Evolutionary conservation across 192 early-diverging fungal species (phyloP).

Genomic region (Backusella morwellensis): DNA sequence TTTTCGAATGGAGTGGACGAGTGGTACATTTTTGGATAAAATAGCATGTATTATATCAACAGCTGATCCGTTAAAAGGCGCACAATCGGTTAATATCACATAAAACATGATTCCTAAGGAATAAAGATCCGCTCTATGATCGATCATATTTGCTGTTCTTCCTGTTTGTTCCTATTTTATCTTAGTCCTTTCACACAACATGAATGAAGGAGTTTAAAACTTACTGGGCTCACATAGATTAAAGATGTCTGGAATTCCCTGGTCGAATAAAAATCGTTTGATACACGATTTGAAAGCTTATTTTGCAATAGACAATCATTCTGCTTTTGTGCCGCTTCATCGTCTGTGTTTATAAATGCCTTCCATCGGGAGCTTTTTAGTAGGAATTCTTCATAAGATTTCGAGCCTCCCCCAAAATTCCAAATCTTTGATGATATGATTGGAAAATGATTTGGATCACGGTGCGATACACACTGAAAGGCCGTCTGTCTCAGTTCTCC

Average conservation of each 20-base stretch:
- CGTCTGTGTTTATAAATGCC: background rate
- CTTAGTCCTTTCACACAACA: background rate
- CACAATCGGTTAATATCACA: slow-evolving; percentile 7
- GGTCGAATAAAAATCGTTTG: background rate
- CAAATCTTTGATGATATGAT: slow-evolving; percentile 9
- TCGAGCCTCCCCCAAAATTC: slow-evolving; percentile 19
- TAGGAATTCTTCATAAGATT: slow-evolving; percentile 20
- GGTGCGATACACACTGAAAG: background rate
- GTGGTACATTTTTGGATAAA: slow-evolving; percentile 17
- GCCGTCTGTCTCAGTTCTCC: slow-evolving; percentile 13
- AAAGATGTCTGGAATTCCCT: slow-evolving; percentile 10
- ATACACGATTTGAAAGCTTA: background rate
- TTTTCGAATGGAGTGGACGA: slow-evolving; percentile 13
- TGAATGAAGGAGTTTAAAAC: background rate
- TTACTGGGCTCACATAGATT: slow-evolving; percentile 19
- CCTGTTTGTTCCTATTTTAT: slow-evolving; percentile 26
- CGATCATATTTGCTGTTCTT: slow-evolving; percentile 19
- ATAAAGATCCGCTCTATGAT: slow-evolving; percentile 30
- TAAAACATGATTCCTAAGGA: slow-evolving; percentile 29
- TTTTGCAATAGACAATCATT: background rate
- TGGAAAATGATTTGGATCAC: background rate
- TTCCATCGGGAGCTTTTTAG: slow-evolving; percentile 10
- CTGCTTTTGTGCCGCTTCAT: background rate
- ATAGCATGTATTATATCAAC: slow-evolving; percentile 17
- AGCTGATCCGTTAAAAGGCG: slow-evolving; percentile 20